A percentile compares a stretch with the other conserved stretches of the same genome.
Conservation (phyloP, 1,284 basidiomycete genomes). For the Agaricales sp. region DNA sequence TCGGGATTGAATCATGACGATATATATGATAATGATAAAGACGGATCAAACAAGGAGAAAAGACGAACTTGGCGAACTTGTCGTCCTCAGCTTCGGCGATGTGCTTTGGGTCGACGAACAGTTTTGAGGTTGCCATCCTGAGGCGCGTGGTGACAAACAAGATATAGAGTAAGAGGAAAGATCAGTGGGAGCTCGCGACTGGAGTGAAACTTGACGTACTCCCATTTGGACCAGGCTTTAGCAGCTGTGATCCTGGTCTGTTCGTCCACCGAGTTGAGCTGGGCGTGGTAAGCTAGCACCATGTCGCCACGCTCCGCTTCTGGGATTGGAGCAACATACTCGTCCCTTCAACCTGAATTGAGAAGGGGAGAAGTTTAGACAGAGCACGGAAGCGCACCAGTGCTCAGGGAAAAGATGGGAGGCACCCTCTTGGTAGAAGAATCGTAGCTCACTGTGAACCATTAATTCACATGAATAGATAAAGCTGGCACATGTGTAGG, state of each 20-base stretch:
- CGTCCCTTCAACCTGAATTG: slow-evolving; percentile 44
- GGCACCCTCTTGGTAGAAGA: slow-evolving; percentile 86
- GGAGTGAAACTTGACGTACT: slow-evolving; percentile 41
- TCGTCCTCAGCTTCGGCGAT: slow-evolving; percentile 67
- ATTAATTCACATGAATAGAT: not conserved
- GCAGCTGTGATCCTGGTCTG: slow-evolving; percentile 63
- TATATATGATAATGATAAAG: not conserved
- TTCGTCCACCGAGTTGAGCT: slow-evolving; percentile 70
- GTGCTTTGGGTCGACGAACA: slow-evolving; percentile 60
- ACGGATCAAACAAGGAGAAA: slow-evolving; percentile 1
- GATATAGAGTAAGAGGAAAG: slow-evolving; percentile 1
- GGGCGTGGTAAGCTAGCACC: slow-evolving; percentile 76
- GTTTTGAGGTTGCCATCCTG: slow-evolving; percentile 74
- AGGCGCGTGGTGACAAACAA: slow-evolving; percentile 2
- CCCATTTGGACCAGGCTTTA: slow-evolving; percentile 85
- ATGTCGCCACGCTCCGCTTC: slow-evolving; percentile 72
- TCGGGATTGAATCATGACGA: slow-evolving; percentile 5
- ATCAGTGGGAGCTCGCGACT: not conserved
- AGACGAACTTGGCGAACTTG: slow-evolving; percentile 61
- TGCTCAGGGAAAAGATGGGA: slow-evolving; percentile 83
- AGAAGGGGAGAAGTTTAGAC: not conserved
- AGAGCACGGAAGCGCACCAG: slow-evolving; percentile 62
- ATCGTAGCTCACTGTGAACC: slow-evolving; percentile 62
- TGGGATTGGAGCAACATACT: slow-evolving; percentile 74
- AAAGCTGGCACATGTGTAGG: not conserved